phyloP scores from a whole-genome alignment of 768 basidiomycete genomes.

The Gelatoporia subvermispora region DNA sequence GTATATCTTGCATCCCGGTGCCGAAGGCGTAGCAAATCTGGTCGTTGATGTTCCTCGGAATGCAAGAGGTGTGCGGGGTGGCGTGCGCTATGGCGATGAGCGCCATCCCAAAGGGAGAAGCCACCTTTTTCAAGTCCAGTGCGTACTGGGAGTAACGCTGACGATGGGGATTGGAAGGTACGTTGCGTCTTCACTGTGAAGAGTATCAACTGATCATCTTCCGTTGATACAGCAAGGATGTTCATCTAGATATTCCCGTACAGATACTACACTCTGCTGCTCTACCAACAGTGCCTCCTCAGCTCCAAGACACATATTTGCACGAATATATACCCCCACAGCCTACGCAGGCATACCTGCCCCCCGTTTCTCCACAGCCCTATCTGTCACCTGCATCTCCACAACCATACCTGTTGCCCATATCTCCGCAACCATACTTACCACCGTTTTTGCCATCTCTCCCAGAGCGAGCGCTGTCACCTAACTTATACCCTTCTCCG shows the following conservation, averaged over 20 bases:
- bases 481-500: neutral
- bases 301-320: constrained; percentile 5
- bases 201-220: neutral
- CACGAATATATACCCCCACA: constrained; percentile 2
- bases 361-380: neutral
- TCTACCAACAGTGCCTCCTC: constrained; percentile 35
- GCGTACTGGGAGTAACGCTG: constrained; percentile 56
- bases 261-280: constrained; percentile 61
- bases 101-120: constrained; percentile 31
- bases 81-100: constrained; percentile 51
- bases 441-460: neutral
- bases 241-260: constrained; percentile 59
- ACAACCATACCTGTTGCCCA: neutral
- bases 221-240: constrained; percentile 56
- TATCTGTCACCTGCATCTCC: neutral
- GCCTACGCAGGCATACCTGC: constrained; percentile 7
- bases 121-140: constrained; percentile 65
- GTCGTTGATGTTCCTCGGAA: constrained; percentile 74
- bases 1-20: constrained; percentile 67
- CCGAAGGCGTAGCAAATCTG: constrained; percentile 73
- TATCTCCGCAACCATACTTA: neutral
- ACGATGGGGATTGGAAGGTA: constrained; percentile 74
- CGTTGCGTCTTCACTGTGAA: neutral
- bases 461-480: neutral
- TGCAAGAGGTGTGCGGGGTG: constrained; percentile 63